A percentile compares a stretch with the other conserved stretches of the same genome.
phyloP scores from a whole-genome alignment of 139 green algal species.

The Pseudopediastrum boryanum region DNA sequence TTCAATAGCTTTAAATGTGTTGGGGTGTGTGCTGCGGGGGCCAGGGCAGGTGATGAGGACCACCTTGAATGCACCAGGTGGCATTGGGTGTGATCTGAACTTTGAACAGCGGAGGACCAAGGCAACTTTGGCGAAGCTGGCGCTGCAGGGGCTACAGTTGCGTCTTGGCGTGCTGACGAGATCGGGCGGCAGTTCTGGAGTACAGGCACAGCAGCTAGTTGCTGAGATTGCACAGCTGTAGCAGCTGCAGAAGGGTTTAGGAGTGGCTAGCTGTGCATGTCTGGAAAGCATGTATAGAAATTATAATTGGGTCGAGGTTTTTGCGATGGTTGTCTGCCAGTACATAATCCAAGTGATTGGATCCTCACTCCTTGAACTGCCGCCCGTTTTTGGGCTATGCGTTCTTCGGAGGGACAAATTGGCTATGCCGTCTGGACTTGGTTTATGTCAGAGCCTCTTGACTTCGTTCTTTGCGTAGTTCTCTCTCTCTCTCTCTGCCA shows the following conservation, averaged over 20 bases:
- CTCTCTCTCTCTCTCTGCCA: too few species aligned
- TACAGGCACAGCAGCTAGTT: slow-evolving; percentile 25
- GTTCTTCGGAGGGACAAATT: too few species aligned
- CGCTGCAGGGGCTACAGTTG: slow-evolving; percentile 46
- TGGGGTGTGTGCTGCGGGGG: slow-evolving; percentile 35
- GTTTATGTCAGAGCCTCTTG: too few species aligned
- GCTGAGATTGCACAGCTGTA: neutral
- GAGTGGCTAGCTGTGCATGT: too few species aligned
- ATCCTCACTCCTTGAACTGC: too few species aligned
- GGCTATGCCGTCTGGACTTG: too few species aligned
- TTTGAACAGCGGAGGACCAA: slow-evolving; percentile 63
- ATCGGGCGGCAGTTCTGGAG: neutral
- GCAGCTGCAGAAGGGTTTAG: neutral
- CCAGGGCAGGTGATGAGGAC: slow-evolving; percentile 61
- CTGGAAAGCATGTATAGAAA: too few species aligned
- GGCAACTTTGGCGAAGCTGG: slow-evolving; percentile 45
- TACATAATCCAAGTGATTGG: too few species aligned
- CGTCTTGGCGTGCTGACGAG: slow-evolving; percentile 38
- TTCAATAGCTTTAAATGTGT: slow-evolving; percentile 39
- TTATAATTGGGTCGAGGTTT: too few species aligned
- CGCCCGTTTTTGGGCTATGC: too few species aligned
- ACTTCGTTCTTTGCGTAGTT: too few species aligned
- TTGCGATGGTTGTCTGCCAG: too few species aligned
- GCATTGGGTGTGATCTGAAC: slow-evolving; percentile 63
- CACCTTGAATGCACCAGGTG: slow-evolving; percentile 29